Conservation (phyloP, 1,284 basidiomycete genomes). For the Wallemia ichthyophaga region DNA sequence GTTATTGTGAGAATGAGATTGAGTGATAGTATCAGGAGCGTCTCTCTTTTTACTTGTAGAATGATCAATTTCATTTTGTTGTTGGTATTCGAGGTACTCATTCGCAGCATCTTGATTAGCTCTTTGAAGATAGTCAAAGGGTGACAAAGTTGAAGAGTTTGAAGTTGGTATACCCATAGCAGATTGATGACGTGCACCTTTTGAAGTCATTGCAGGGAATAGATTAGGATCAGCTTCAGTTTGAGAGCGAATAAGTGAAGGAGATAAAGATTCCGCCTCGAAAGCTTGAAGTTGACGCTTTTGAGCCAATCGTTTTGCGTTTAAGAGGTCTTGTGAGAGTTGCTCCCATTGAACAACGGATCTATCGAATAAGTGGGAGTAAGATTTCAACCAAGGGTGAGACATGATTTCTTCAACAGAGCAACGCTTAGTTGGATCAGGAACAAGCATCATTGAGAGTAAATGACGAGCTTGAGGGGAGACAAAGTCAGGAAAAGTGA, state of each 20-base stretch:
- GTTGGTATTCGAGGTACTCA: not conserved
- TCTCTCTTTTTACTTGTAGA: not conserved
- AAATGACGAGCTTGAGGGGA: constrained; percentile 43
- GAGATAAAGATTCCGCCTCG: not conserved
- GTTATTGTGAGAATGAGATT: not conserved
- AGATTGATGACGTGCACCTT: constrained; percentile 4
- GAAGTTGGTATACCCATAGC: constrained; percentile 5
- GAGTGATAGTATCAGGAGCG: not conserved
- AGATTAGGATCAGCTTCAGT: not conserved
- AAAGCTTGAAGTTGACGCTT: constrained; percentile 27
- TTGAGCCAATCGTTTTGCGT: constrained; percentile 46
- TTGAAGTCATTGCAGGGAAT: constrained; percentile 1
- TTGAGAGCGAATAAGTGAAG: not conserved
- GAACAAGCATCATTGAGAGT: constrained; percentile 57
- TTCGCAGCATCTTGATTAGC: not conserved
- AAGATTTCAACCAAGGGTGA: constrained; percentile 51
- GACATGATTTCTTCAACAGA: constrained; percentile 42
- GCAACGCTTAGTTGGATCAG: constrained; percentile 40
- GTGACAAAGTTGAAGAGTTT: not conserved
- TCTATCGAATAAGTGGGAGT: constrained; percentile 33
- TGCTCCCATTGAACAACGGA: constrained; percentile 47
- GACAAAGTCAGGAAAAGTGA: constrained; percentile 81
- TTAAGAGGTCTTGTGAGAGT: constrained; percentile 52
- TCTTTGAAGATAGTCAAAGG: not conserved
- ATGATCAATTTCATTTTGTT: not conserved